These are phyloP conservation scores for Simplicillium aogashimaense DNA, from an alignment of 2,329 filamentous ascomycete species.

Conservation along the genomic window DNA sequence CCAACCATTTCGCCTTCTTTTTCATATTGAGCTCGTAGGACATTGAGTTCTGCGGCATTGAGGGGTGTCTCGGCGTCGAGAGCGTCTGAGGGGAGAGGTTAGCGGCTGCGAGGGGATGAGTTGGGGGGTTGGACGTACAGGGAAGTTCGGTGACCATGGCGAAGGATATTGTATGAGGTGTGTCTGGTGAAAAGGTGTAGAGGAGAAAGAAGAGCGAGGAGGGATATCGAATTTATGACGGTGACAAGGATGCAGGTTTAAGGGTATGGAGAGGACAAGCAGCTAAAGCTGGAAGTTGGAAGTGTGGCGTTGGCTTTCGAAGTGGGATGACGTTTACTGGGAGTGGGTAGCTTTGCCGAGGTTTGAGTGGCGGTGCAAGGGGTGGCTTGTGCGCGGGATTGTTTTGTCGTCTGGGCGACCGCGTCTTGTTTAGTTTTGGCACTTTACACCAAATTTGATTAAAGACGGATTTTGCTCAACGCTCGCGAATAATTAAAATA, in stretches of 20 bases:
- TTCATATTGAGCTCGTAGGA: slow-evolving; percentile 88
- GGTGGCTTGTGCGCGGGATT: too few relatives aligned
- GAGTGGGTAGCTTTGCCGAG: too few relatives aligned
- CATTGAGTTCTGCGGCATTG: slow-evolving; percentile 83
- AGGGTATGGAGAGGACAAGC: not conserved
- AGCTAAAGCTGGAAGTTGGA: too few relatives aligned
- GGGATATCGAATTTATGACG: not conserved
- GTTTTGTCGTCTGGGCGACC: too few relatives aligned
- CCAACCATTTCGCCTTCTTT: slow-evolving; percentile 96
- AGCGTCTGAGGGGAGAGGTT: slow-evolving; percentile 54
- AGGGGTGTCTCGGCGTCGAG: slow-evolving; percentile 95
- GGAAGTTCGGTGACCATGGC: slow-evolving; percentile 38
- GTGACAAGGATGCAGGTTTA: slow-evolving; percentile 1
- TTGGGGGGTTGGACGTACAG: slow-evolving; percentile 24
- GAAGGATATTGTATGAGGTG: slow-evolving; percentile 3
- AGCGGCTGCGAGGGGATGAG: slow-evolving; percentile 2
- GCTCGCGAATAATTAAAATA: not conserved
- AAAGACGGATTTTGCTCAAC: too few relatives aligned
- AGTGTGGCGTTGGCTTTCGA: too few relatives aligned
- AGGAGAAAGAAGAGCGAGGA: not conserved
- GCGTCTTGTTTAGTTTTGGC: too few relatives aligned
- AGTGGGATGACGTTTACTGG: too few relatives aligned
- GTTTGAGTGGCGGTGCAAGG: too few relatives aligned
- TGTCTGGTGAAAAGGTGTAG: not conserved
- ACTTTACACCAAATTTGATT: too few relatives aligned